Percentiles rank a stretch among this genome's conserved stretches.
phyloP scores from a whole-genome alignment of 805 yeast species.

The Clavispora fructus region DNA sequence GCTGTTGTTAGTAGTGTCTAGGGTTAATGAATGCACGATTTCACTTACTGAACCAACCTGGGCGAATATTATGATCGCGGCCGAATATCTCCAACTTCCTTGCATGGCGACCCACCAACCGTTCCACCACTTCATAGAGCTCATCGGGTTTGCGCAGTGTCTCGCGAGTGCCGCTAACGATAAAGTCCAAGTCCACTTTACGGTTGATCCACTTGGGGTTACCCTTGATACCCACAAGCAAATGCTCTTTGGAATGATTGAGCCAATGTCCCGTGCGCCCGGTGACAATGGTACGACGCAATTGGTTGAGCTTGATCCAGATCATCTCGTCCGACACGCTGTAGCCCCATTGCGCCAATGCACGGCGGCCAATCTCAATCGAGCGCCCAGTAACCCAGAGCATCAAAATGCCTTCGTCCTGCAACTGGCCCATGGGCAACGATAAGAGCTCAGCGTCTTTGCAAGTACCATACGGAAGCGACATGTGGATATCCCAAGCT shows the following conservation, averaged over 20 bases:
- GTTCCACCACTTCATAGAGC: constrained; percentile 74
- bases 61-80: constrained; percentile 74
- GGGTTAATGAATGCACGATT: not conserved
- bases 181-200: constrained; percentile 65
- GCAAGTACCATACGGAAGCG: constrained; percentile 69
- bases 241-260: constrained; percentile 90
- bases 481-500: constrained; percentile 96
- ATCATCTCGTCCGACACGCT: constrained; percentile 69
- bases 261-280: constrained; percentile 98
- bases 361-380: constrained; percentile 78
- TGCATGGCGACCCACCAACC: constrained; percentile 72
- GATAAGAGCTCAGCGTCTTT: constrained; percentile 69
- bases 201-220: constrained; percentile 64
- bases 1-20: constrained; percentile 26
- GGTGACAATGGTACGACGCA: constrained; percentile 84
- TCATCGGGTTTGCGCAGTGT: constrained; percentile 92
- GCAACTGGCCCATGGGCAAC: constrained; percentile 63
- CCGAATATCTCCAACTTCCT: constrained; percentile 89
- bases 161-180: constrained; percentile 82
- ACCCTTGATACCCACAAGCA: constrained; percentile 82
- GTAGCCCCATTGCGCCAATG: constrained; percentile 80
- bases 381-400: constrained; percentile 97
- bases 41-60: constrained; percentile 74
- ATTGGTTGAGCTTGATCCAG: constrained; percentile 89
- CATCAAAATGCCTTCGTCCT: constrained; percentile 76